Conservation (phyloP, 1,139 yeast genomes). For the Sporopachydermia cereana region DNA sequence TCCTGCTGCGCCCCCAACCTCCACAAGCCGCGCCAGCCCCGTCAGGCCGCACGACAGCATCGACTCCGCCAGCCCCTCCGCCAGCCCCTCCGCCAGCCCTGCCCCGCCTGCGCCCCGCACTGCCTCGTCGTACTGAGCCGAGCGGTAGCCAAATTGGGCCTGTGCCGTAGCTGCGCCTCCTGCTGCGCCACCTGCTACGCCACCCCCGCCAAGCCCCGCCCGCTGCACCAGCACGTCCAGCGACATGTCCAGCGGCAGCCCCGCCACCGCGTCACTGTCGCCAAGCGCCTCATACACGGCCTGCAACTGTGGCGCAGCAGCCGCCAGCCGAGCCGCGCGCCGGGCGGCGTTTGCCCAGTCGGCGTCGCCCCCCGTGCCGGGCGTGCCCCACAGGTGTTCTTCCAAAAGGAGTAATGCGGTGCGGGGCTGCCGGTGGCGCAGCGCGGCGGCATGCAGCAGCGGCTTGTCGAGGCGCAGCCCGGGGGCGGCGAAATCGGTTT, state of each 20-base stretch:
- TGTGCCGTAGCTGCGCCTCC: conserved; percentile 20
- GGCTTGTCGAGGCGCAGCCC: neutral
- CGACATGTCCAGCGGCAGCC: conserved; percentile 47
- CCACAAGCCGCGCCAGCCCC: conserved; percentile 33
- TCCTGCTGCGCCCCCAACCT: conserved; percentile 12
- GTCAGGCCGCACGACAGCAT: conserved; percentile 35
- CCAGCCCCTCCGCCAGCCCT: conserved; percentile 4
- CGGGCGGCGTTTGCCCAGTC: neutral
- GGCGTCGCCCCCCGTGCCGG: neutral
- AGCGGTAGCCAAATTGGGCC: conserved; percentile 39
- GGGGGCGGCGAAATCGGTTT: neutral
- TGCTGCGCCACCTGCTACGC: no score
- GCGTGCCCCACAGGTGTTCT: neutral
- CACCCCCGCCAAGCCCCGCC: conserved; percentile 27
- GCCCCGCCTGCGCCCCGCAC: conserved; percentile 8
- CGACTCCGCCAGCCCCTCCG: conserved; percentile 24
- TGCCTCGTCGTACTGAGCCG: conserved; percentile 44
- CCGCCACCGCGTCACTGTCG: conserved; percentile 51
- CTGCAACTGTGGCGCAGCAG: conserved; percentile 16
- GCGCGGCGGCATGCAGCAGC: neutral
- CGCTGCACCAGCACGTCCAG: conserved; percentile 34
- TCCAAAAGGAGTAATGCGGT: neutral
- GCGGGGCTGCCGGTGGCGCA: neutral
- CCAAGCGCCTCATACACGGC: conserved; percentile 38
- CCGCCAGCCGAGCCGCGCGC: neutral